phyloP scores from a whole-genome alignment of 257 asterid species.

The Mentha longifolia region DNA sequence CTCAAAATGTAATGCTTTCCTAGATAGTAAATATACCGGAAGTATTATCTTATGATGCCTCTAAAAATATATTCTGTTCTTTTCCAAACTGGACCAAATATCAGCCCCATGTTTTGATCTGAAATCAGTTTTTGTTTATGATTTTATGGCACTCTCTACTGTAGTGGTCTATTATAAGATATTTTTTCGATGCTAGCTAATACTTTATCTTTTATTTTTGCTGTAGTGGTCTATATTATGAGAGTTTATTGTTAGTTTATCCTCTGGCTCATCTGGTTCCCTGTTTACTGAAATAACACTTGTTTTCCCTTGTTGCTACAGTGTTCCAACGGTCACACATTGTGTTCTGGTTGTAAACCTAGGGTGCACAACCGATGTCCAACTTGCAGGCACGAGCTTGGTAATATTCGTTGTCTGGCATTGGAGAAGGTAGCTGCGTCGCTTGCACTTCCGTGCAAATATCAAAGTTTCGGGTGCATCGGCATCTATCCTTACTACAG shows the following conservation, averaged over 20 bases:
- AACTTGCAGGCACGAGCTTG: constrained; percentile 54
- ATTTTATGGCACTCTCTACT: neutral
- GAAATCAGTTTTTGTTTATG: neutral
- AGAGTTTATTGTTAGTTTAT: neutral
- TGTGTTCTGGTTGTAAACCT: constrained; percentile 55
- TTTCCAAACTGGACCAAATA: neutral
- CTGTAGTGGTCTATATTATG: too few species aligned
- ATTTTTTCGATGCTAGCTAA: neutral
- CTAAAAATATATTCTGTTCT: neutral
- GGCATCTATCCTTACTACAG: constrained; percentile 53
- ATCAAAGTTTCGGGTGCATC: constrained; percentile 44
- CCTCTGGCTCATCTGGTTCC: neutral
- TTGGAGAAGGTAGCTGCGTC: constrained; percentile 55
- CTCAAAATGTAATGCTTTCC: neutral
- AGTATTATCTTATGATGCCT: neutral
- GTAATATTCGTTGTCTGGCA: constrained; percentile 52
- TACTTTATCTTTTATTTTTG: neutral
- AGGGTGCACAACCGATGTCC: constrained; percentile 54
- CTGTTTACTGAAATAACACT: neutral
- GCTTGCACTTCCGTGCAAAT: constrained; percentile 52
- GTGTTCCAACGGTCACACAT: constrained; percentile 55
- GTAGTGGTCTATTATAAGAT: neutral
- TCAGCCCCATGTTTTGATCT: neutral
- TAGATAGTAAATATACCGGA: neutral
- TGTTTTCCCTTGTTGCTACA: constrained; percentile 23